Conservation (phyloP, 2,329 filamentous ascomycete species). For the Lasiodiplodia hormozganensis region DNA sequence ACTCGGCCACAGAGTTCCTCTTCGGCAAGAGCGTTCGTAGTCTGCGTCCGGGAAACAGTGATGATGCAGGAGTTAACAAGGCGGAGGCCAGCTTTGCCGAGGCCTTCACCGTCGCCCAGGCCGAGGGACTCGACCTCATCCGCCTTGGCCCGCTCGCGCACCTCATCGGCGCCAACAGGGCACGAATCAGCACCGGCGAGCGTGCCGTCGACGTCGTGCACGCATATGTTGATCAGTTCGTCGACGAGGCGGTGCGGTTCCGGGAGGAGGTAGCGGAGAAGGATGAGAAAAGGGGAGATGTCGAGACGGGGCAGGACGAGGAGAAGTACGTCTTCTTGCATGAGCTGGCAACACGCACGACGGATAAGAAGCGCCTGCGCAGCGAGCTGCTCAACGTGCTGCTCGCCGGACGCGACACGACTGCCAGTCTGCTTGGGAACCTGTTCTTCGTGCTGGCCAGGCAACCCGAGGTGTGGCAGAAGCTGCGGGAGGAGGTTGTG, state of each 20-base stretch:
- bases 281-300: slow-evolving; percentile 34
- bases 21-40: slow-evolving; percentile 53
- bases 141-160: slow-evolving; percentile 43
- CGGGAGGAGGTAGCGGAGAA: slow-evolving; percentile 37
- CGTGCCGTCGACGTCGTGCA: slow-evolving; percentile 36
- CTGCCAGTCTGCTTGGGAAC: slow-evolving; percentile 48
- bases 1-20: slow-evolving; percentile 57
- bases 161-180: neutral
- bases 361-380: slow-evolving; percentile 51
- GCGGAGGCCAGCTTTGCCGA: slow-evolving; percentile 48
- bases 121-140: slow-evolving; percentile 45
- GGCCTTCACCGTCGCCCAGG: slow-evolving; percentile 52
- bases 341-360: slow-evolving; percentile 54
- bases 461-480: slow-evolving; percentile 46
- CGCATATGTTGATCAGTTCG: slow-evolving; percentile 54
- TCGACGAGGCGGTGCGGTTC: slow-evolving; percentile 50
- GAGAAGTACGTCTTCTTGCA: slow-evolving; percentile 56
- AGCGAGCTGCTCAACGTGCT: slow-evolving; percentile 56
- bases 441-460: slow-evolving; percentile 50
- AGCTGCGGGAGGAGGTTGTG: slow-evolving; percentile 46
- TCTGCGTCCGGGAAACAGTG: slow-evolving; percentile 37
- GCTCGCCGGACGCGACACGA: slow-evolving; percentile 50
- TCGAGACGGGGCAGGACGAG: slow-evolving; percentile 31
- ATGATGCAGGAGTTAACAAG: neutral
- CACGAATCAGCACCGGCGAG: slow-evolving; percentile 1